Evolutionary conservation across 495 filamentous ascomycete species (phyloP), one percentile per base, ranked within the genome.

Genomic region (Penicillium coprophilum): DNA sequence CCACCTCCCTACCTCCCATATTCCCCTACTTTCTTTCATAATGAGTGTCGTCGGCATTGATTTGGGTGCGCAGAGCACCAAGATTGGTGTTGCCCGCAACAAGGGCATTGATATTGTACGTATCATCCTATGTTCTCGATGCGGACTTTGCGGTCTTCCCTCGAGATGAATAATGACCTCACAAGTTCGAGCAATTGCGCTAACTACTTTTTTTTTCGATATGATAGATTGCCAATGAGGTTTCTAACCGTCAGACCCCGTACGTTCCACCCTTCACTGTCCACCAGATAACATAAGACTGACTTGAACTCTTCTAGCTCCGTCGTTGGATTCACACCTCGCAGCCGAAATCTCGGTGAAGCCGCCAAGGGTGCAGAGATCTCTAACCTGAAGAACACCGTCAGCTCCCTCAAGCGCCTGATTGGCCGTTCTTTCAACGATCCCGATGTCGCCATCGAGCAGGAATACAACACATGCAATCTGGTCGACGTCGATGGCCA

Each of bases 321-420:
- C 60, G 82, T 99, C 55, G 94, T 99, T 59, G 91, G 90, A 67
- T 99, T 97, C 76, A 91, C 89, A 50, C 88, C 90, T 65, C 95
- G 93, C 78, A 88, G 84, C 70, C 87, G 94, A 80, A 92, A 92
- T 65, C 83, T 97, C 58, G 94, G 94, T 59, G 94, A 97, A 77
- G 76, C 90, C 50, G 94, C 94, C 52, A 97, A 97, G 84, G 97
- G 92, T 62, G 93, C 96, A 80, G 95, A 97, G 80, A 93, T 96
- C 68, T 97, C 93, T 60, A 99, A 99, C 78, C 82, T 99, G 61
- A 99, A 96, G 82, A 99, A 97, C 82, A 99, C 94, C 50, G 89
- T 97, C 75, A 79, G 84, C 71, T 92, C 85, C 60, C 82, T 99
- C 53, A 96, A 96, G 80, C 88, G 94, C 66, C 83, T 99, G 51